Evolutionary conservation across 2,329 filamentous ascomycete genomes (phyloP), one percentile per base, ranked within the genome.

Genomic region (Aureobasidium lini): DNA sequence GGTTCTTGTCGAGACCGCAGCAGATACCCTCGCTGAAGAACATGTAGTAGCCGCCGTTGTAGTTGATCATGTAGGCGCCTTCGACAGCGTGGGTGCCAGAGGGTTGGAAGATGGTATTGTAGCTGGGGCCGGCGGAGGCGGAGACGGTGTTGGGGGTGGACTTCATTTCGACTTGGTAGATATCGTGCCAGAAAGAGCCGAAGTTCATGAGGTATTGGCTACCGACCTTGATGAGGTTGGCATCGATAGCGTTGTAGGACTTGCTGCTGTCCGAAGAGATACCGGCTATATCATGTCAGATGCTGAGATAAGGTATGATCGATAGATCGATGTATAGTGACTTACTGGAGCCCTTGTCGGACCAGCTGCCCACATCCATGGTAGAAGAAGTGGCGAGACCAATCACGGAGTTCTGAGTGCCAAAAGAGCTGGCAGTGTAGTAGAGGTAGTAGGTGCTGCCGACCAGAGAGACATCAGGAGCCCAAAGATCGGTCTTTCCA

Each of bases 161-260:
- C 23, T 68, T 67, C 67, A 88, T 78, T 37, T 74, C 67, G 1
- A 83, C 81, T 66, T 84, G 81, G 72, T 82, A 86, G 61, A 89
- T 77, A 66, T 84, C 81, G 6, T 73, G 70, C 84, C 85, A 90
- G 77, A 87, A 89, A 11, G 83, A 86, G 28, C 86, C 86, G 63
- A 88, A 89, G 61, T 77, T 82, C 68, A 84, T 72, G 57, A 78
- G 75, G 59, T 79, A 79, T 15, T 75, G 74, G 53, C 78, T 68
- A 2, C 70, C 71, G 29, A 69, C 72, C 53, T 65, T 66, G 63
- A 81, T 73, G 16, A 77, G 66, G 40, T 74, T 72, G n/a, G 70
- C 66, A 54, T 79, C 87, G 65, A 90, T 79, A 47, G 76, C 76
- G 62, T 79, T 78, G 69, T 76, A 78, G 32, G 66, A 61, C 48